Evolutionary conservation across 2,329 filamentous ascomycete species (phyloP).

Genomic region (Aspergillus ibericus): DNA sequence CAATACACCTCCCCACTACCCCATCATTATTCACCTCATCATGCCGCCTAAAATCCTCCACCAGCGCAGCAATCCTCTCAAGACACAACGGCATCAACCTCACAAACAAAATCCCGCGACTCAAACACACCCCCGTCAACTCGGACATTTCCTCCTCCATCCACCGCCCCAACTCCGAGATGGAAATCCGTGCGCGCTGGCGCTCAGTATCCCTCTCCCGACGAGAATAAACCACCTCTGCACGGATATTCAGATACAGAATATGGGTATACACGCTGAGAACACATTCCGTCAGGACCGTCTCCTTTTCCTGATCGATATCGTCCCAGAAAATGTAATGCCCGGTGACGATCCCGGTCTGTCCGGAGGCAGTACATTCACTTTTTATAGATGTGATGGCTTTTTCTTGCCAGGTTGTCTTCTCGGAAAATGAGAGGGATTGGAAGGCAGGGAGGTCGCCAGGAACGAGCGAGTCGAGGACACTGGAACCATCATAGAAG

Average conservation of each 20-base stretch:
- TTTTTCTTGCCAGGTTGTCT: not conserved
- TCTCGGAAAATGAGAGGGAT: no score
- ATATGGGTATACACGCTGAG: conserved; percentile 56
- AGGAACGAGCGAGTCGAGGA: no score
- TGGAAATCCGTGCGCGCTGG: conserved; percentile 35
- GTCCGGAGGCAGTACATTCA: not conserved
- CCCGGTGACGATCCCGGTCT: conserved; percentile 52
- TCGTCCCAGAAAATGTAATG: conserved; percentile 59
- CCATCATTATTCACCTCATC: conserved; percentile 42
- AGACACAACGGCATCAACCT: not conserved
- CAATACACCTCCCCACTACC: conserved; percentile 32
- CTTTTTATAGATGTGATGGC: not conserved
- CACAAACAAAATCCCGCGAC: conserved; percentile 51
- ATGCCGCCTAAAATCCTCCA: conserved; percentile 40
- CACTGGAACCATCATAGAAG: no score
- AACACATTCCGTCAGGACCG: conserved; percentile 50
- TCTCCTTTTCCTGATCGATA: conserved; percentile 12
- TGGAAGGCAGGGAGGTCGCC: not conserved
- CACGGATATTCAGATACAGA: conserved; percentile 53
- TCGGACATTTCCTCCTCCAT: conserved; percentile 47
- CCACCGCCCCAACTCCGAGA: conserved; percentile 49
- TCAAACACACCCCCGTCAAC: conserved; percentile 47
- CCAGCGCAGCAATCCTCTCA: not conserved
- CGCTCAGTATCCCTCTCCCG: conserved; percentile 41
- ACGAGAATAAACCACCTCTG: conserved; percentile 40